Base-by-base conservation (phyloP, 1,284 basidiomycete species). In the Heliocybe sulcata region DNA sequence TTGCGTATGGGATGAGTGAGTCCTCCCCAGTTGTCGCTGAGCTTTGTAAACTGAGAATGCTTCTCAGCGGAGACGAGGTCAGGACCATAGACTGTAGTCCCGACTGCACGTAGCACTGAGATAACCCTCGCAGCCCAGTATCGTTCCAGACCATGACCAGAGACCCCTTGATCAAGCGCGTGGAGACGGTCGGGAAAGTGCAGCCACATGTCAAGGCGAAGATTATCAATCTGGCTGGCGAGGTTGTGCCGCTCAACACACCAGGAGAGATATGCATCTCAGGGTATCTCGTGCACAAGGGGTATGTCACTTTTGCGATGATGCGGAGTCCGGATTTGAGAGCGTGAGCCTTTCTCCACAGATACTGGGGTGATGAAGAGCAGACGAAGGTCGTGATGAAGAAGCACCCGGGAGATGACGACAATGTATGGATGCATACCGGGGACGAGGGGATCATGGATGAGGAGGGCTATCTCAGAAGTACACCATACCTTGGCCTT, bases 401-500 rank as follows among this genome's bases (percentile, higher is more conserved):
- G 56, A 69, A 65, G 6, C 47, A 49, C 20, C 23, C 22, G 4
- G 47, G 27, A 4, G 79, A 84, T 33, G 75, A 79, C 52, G 69
- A 77, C 6, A 80, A 72, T 1, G 60, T 86, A 42, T 94, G 90
- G 91, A 92, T 94, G 84, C 79, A 87, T 65, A 91, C 89, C 0
- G 91, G 92, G 1, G 92, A 94, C 67, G 81, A 92, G 62, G 92
- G 79, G 1, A 82, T 90, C 35, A 80, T 94, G 72, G 90, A 93
- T 62, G 80, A 85, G 54, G 86, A 94, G 56, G 92, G 92, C 2
- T 93, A 92, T 69, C 69, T 94, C 20, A 72, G 70, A 61, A 83
- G 88, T 89, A 59, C 77, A 68, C 29, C 10, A 11, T 16, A 11
- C 22, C 20, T 25, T 53, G 10, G 20, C 16, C 31, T 51, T 4